Evolutionary conservation across 495 filamentous ascomycete species (phyloP), one percentile per base, ranked within the genome.

Genomic region (Podospora australis): DNA sequence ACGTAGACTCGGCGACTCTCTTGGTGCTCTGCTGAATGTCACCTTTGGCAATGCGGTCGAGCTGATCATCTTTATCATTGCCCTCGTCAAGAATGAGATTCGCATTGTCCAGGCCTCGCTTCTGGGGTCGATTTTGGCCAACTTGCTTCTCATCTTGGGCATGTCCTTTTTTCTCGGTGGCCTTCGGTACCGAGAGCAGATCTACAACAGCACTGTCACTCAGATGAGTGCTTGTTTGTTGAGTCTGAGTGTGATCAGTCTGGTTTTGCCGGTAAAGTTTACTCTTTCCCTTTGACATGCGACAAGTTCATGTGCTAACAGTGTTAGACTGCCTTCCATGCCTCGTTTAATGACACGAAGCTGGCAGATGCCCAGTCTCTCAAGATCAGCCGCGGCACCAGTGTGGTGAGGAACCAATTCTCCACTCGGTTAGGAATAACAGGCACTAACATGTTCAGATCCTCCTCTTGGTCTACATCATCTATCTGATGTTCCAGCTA

Each of bases 181-280:
- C 42, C 71, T 94, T 47, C 82, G 86, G 45, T 94, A 81, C 64
- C 85, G 81, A 49, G 89, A 95, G 72, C 88, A 91, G 78, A 81
- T 94, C 49, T 95, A 94, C 68, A 95, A 95, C 68, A 90, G 80
- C 66, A 91, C 86, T 14, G 84, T 92, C 47, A 94, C 88, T 4
- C 88, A 94, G 65, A 94, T 91, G 88, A 94, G 88, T 58, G 88
- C 89, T 28, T 92, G 86, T 70, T 70, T 95, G 46, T 79, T 95
- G 45, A 90, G 84, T 67, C 68, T 95, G 64, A 86, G 83, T 58
- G 88, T 92, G 11, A 87, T 83, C 64, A 91, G 87, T 67, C 71
- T 95, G 19, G 55, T 72, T 30, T 47, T 71, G 16, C 69, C 69
- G 34, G 47, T 43, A 49, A n/a, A 24, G 39, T 43, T 17, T 2